phyloP scores from a whole-genome alignment of 352 stramenopile species.

The Hyaloperonospora arabidopsidis region DNA sequence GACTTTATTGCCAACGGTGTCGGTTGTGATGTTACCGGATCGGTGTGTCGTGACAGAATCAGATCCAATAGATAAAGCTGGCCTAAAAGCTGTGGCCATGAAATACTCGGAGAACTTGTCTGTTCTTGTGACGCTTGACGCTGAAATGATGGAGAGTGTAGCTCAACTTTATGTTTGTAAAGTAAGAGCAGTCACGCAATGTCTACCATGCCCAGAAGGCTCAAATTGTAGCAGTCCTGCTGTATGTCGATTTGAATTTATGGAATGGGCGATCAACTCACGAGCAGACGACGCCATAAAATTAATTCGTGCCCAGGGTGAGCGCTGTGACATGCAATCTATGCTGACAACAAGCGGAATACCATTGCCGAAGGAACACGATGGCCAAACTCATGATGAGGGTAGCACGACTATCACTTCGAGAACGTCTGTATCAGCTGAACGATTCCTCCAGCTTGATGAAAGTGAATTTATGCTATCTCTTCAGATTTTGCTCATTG shows the following conservation, averaged over 20 bases:
- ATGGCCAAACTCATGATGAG: constrained; percentile 13
- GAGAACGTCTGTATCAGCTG: constrained; percentile 21
- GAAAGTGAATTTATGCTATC: constrained; percentile 60
- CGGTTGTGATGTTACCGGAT: constrained; percentile 29
- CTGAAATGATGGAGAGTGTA: constrained; percentile 68
- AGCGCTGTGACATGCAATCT: constrained; percentile 65
- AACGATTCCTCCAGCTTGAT: constrained; percentile 62
- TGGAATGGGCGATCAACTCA: constrained; percentile 75
- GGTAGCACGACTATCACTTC: not conserved
- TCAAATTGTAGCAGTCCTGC: constrained; percentile 58
- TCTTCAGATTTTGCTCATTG: constrained; percentile 77
- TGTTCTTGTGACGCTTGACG: constrained; percentile 63
- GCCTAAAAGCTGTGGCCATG: constrained; percentile 53
- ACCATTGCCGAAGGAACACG: constrained; percentile 35
- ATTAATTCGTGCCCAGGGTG: constrained; percentile 52
- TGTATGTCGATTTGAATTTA: constrained; percentile 74
- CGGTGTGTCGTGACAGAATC: constrained; percentile 55
- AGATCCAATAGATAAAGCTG: constrained; percentile 52
- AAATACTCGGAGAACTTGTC: constrained; percentile 84
- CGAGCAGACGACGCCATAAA: constrained; percentile 56
- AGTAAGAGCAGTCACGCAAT: constrained; percentile 58
- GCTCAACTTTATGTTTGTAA: constrained; percentile 74
- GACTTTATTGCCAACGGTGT: constrained; percentile 54
- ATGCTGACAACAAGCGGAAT: constrained; percentile 53
- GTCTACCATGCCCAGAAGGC: constrained; percentile 57